Conservation (phyloP, 371 early-diverging fungal species). For the Mycotypha africana region DNA sequence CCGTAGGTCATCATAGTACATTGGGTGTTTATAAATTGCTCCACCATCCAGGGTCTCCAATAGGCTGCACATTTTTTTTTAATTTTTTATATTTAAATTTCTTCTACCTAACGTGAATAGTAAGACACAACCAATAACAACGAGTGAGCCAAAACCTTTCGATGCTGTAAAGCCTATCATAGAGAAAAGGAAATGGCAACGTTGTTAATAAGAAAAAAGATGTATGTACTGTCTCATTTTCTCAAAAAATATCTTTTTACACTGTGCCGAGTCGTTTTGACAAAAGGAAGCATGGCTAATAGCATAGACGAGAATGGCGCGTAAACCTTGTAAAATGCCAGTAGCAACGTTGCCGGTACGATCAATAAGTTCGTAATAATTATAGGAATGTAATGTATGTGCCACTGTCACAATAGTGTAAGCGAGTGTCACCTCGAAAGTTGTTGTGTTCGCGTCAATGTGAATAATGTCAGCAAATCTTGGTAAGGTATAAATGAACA, state of each 20-base stretch:
- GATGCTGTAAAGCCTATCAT: constrained; percentile 26
- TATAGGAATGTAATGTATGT: constrained; percentile 39
- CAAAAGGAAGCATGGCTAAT: constrained; percentile 65
- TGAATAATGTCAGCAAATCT: constrained; percentile 28
- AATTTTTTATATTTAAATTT: no score
- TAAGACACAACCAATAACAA: constrained; percentile 43
- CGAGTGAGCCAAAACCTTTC: constrained; percentile 33
- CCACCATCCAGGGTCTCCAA: no score
- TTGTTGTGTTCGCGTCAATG: constrained; percentile 6
- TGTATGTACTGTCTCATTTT: no score
- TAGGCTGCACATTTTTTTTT: no score
- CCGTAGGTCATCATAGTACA: no score
- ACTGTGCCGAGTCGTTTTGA: constrained; percentile 55
- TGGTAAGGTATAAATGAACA: constrained; percentile 43
- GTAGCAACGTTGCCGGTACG: constrained; percentile 32
- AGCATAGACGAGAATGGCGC: constrained; percentile 69
- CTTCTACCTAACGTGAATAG: constrained; percentile 19
- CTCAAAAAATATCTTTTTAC: constrained; percentile 32
- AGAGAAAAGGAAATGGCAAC: neutral
- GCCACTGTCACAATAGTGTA: constrained; percentile 26
- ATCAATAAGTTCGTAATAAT: constrained; percentile 44
- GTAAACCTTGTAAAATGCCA: constrained; percentile 57
- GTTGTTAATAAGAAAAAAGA: neutral
- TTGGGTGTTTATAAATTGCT: no score
- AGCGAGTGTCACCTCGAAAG: constrained; percentile 10